phyloP scores from a whole-genome alignment of 2,329 filamentous ascomycete genomes.

The Lachnellula subtilissima region DNA sequence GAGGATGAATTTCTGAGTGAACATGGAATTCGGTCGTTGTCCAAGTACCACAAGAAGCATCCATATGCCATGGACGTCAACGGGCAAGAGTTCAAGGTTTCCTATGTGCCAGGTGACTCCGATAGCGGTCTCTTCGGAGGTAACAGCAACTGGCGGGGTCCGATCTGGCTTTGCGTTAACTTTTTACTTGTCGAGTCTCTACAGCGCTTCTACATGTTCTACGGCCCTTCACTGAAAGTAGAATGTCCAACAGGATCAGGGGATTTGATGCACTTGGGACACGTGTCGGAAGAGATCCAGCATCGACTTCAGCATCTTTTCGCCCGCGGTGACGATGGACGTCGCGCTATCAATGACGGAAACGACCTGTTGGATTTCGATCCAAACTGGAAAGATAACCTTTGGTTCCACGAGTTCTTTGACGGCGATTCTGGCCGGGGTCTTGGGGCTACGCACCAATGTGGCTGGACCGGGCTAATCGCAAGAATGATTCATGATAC shows the following conservation, averaged over 20 bases:
- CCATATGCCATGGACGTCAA: conserved; percentile 96
- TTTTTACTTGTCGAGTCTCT: conserved; percentile 90
- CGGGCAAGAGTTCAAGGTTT: conserved; percentile 79
- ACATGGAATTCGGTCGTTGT: conserved; percentile 86
- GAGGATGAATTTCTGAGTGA: conserved; percentile 89
- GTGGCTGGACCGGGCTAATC: conserved; percentile 92
- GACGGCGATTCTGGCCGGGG: conserved; percentile 88
- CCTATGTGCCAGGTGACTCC: conserved; percentile 91
- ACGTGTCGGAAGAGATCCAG: conserved; percentile 91
- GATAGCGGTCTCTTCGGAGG: conserved; percentile 93
- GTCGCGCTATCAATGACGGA: conserved; percentile 81
- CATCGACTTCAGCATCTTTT: conserved; percentile 92
- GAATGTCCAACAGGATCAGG: conserved; percentile 93
- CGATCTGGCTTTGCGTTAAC: conserved; percentile 95
- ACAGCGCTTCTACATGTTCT: conserved; percentile 95
- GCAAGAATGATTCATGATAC: conserved; percentile 98
- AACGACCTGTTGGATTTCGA: conserved; percentile 87
- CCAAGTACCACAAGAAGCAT: conserved; percentile 83
- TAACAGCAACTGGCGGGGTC: conserved; percentile 96
- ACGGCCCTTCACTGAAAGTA: conserved; percentile 80
- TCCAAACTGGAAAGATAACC: conserved; percentile 83
- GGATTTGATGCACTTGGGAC: conserved; percentile 91
- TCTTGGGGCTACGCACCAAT: conserved; percentile 88
- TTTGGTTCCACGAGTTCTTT: conserved; percentile 98
- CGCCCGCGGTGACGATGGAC: conserved; percentile 75